Base-by-base conservation (phyloP, 139 green algal genomes). In the Diplosphaera chodatii region DNA sequence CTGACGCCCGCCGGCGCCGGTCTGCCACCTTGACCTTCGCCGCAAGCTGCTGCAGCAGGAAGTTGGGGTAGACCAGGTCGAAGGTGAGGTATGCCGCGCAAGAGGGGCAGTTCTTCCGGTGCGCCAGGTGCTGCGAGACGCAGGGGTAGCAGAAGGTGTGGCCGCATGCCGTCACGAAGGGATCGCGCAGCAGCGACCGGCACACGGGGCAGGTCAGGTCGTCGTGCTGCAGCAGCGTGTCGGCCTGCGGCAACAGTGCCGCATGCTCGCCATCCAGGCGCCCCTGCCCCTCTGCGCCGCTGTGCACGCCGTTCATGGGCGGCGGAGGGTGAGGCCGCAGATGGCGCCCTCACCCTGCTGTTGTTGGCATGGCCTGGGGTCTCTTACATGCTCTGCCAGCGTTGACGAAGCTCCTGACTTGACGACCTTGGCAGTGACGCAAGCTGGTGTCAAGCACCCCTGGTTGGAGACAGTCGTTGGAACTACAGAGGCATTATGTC, bases 81-180 rank as follows among this genome's bases (percentile, higher is more conserved):
- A 77, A 71, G 0, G 83, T 90, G 18, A 96, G 34, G 71, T 86
- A 89, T 15, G 56, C 55, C 13, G 67, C 69, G 73, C 90, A 96
- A 41, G 67, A 82, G 3, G 90, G 90, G 66, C 90, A 96, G 69
- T 64, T 89, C 63, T 81, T 85, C 33, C 73, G 79, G 59, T 82
- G 72, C 18, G 83, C 66, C 28, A 96, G 77, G 70, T 93, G 87
- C 18, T 75, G 88, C 0, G 70, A 80, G 62, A 96, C 84, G 83
- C 91, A 96, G 18, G 67, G 63, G 74, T 89, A 88, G 76, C 91
- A 96, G 65, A 95, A 96, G 15, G 82, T 91, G 70, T 96, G 91
- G 1, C 90, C 91, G 66, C 91, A 96, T 2, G 76, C 73, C 0
- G 91, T 96, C 4, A 93, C 84, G 64, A 94, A 94, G 0, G 90